phyloP scores from a whole-genome alignment of 768 basidiomycete genomes.

The Kwoniella europaea region DNA sequence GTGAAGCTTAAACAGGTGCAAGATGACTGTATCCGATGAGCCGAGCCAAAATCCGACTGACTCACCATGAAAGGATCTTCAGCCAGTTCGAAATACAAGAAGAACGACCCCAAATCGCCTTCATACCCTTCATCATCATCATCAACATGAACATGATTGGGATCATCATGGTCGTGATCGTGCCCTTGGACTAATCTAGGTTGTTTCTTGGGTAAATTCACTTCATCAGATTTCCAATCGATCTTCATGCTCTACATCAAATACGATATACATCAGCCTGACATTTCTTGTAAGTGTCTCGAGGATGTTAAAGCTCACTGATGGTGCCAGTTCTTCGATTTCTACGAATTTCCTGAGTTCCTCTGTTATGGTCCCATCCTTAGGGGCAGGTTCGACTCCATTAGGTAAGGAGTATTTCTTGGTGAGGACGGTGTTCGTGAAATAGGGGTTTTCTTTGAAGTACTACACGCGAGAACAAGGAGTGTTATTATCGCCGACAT shows the following conservation, averaged over 20 bases:
- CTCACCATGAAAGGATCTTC: constrained; percentile 45
- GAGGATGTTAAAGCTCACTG: constrained; percentile 24
- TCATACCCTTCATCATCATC: constrained; percentile 41
- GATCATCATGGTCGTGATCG: constrained; percentile 22
- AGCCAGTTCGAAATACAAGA: constrained; percentile 49
- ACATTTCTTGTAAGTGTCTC: no score
- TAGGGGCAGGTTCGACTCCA: constrained; percentile 22
- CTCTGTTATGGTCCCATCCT: constrained; percentile 38
- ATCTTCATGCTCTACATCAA: constrained; percentile 30
- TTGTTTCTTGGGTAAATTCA: constrained; percentile 46
- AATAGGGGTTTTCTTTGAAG: constrained; percentile 58
- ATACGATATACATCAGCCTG: neutral
- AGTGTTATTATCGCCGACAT: neutral
- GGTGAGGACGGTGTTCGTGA: constrained; percentile 50
- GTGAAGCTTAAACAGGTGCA: no score
- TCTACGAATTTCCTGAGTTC: constrained; percentile 41
- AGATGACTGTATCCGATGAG: neutral
- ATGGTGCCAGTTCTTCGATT: constrained; percentile 31
- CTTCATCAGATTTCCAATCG: constrained; percentile 54
- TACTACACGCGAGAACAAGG: constrained; percentile 26
- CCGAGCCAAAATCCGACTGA: neutral
- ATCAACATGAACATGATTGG: constrained; percentile 23
- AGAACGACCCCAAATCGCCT: constrained; percentile 56
- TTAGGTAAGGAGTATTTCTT: constrained; percentile 49
- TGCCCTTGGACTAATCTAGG: constrained; percentile 33